Evolutionary conservation across 2,329 filamentous ascomycete genomes (phyloP).

Genomic region (Escovopsis sp.): DNA sequence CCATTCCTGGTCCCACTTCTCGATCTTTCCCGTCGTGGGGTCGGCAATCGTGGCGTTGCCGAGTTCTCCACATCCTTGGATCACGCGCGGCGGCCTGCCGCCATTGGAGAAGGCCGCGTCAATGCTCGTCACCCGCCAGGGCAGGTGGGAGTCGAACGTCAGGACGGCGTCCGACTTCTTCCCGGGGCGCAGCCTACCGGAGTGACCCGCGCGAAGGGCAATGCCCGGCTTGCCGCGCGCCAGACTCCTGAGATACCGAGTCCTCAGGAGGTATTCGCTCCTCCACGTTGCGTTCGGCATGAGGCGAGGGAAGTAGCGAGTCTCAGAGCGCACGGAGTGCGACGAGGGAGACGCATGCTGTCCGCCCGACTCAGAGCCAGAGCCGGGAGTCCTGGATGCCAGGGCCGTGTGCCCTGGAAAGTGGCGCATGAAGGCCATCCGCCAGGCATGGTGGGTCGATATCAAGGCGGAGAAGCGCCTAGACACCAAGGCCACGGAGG

Average conservation of each 20-base stretch:
- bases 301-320: conserved; percentile 67
- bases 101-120: conserved; percentile 61
- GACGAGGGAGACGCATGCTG: conserved; percentile 31
- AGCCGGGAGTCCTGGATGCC: conserved; percentile 17
- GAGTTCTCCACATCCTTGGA: conserved; percentile 70
- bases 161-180: conserved; percentile 60
- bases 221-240: conserved; percentile 65
- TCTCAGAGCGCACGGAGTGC: conserved; percentile 52
- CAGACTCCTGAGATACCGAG: conserved; percentile 67
- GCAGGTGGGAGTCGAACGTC: conserved; percentile 75
- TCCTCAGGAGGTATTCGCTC: conserved; percentile 86
- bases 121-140: conserved; percentile 63
- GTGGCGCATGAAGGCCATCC: conserved; percentile 78
- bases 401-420: conserved; percentile 57
- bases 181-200: conserved; percentile 35
- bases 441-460: conserved; percentile 86
- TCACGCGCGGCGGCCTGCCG: conserved; percentile 62
- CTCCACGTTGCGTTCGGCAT: conserved; percentile 83
- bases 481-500: conserved; percentile 71
- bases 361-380: conserved; percentile 22
- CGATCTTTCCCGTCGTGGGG: conserved; percentile 58
- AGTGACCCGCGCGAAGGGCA: conserved; percentile 34
- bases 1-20: conserved; percentile 70
- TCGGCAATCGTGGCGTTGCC: conserved; percentile 72
- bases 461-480: conserved; percentile 76